These are phyloP conservation scores for Sclerotinia nivalis DNA, from an alignment of 2,329 filamentous ascomycete genomes.

Conservation along the genomic window DNA sequence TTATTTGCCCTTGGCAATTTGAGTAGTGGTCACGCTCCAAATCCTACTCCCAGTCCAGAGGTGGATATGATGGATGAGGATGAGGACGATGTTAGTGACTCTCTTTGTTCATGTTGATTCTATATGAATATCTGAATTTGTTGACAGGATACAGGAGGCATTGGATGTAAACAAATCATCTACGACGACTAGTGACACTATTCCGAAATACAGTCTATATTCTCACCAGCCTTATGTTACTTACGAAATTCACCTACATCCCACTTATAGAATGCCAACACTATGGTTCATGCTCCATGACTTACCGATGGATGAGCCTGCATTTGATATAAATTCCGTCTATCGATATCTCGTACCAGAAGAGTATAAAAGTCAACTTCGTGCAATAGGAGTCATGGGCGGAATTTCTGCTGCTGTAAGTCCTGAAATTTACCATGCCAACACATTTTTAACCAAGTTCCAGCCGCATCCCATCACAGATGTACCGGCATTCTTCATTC, in stretches of 20 bases:
- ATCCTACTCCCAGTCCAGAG: conserved; percentile 28
- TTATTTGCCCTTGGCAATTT: conserved; percentile 35
- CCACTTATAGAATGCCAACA: conserved; percentile 72
- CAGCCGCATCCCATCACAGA: conserved; percentile 72
- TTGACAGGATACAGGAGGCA: conserved; percentile 31
- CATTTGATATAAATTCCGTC: conserved; percentile 66
- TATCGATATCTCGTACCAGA: conserved; percentile 70
- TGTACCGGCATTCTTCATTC: conserved; percentile 81
- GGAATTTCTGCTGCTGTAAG: conserved; percentile 76
- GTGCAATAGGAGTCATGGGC: conserved; percentile 63
- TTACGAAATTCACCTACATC: conserved; percentile 75
- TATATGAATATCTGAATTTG: background rate
- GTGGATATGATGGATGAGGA: conserved; percentile 37
- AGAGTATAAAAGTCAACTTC: conserved; percentile 62
- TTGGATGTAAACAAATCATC: conserved; percentile 25
- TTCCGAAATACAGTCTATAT: conserved; percentile 34
- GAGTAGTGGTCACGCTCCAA: conserved; percentile 23
- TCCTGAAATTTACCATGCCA: conserved; percentile 35
- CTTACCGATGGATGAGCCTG: conserved; percentile 54
- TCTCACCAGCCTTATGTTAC: conserved; percentile 47
- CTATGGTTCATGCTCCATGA: conserved; percentile 72
- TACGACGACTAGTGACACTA: conserved; percentile 2
- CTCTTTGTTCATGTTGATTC: background rate
- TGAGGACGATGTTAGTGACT: conserved; percentile 36
- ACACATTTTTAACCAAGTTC: conserved; percentile 21